These are phyloP conservation scores for Cyphellophora attinorum DNA, from an alignment of 2,329 filamentous ascomycete genomes.

Conservation along the genomic window DNA sequence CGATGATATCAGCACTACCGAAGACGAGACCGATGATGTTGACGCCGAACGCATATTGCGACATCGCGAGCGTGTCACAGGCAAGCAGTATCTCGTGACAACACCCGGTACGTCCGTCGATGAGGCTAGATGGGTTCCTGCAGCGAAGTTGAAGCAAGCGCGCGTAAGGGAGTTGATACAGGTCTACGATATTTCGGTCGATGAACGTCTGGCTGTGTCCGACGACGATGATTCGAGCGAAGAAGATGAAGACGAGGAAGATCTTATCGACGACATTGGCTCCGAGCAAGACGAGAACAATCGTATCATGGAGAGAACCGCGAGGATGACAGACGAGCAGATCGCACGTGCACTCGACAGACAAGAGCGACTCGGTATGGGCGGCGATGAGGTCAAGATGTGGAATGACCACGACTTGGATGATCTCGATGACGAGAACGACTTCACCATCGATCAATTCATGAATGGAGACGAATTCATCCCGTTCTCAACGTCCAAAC, in stretches of 20 bases:
- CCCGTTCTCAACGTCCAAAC: conserved; percentile 13
- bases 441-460: conserved; percentile 19
- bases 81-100: conserved; percentile 43
- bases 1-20: conserved; percentile 40
- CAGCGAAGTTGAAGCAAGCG: conserved; percentile 22
- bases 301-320: conserved; percentile 25
- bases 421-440: conserved; percentile 24
- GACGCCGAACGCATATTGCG: conserved; percentile 34
- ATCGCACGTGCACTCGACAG: conserved; percentile 53
- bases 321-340: conserved; percentile 47
- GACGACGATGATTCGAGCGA: conserved; percentile 22
- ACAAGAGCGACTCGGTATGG: conserved; percentile 55
- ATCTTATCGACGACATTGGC: conserved; percentile 29
- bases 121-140: conserved; percentile 41
- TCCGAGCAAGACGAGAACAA: conserved; percentile 28
- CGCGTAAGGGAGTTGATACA: conserved; percentile 21
- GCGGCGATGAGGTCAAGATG: conserved; percentile 48
- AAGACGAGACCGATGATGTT: conserved; percentile 33
- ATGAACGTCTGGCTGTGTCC: conserved; percentile 14
- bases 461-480: conserved; percentile 12
- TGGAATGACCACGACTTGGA: conserved; percentile 40
- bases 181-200: conserved; percentile 25
- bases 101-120: conserved; percentile 33
- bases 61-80: conserved; percentile 34
- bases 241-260: conserved; percentile 23